Percentiles rank a stretch among this genome's conserved stretches.
Evolutionary conservation across 192 early-diverging fungal species (phyloP).

Genomic region (Coemansia sp.): DNA sequence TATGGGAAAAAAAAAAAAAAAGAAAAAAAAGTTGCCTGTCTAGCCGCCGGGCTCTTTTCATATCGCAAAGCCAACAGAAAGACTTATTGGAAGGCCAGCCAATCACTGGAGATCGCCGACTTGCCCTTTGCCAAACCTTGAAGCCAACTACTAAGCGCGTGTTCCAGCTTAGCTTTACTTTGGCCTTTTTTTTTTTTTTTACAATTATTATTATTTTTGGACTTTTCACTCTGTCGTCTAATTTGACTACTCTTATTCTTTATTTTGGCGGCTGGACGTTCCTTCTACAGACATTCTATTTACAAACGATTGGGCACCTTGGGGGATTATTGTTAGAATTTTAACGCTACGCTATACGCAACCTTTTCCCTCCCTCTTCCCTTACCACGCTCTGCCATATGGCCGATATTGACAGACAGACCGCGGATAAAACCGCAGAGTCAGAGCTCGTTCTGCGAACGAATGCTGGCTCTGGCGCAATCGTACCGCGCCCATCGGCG

Average conservation of each 20-base stretch:
- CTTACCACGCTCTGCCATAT: slow-evolving; percentile 12
- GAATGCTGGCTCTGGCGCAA: slow-evolving; percentile 24
- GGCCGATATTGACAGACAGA: slow-evolving; percentile 26
- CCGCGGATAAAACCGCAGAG: slow-evolving; percentile 12
- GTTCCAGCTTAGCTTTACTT: slow-evolving; percentile 11
- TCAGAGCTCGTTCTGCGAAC: slow-evolving; percentile 6
- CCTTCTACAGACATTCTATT: background rate
- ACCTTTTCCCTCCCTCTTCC: background rate
- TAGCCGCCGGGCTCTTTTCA: background rate
- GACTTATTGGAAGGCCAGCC: background rate
- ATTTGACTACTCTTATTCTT: background rate
- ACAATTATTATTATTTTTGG: background rate
- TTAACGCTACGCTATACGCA: background rate
- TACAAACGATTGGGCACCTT: background rate
- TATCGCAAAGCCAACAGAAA: background rate
- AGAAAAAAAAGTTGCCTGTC: background rate
- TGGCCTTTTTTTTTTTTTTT: slow-evolving; percentile 13
- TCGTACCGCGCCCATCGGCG: slow-evolving; percentile 30
- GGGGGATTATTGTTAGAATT: background rate
- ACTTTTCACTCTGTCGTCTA: background rate
- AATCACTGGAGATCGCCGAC: background rate
- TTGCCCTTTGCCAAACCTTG: background rate
- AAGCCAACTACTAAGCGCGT: background rate
- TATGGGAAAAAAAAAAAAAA: background rate
- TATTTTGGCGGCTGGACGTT: slow-evolving; percentile 5